These are phyloP conservation scores for Entomortierella lignicola DNA, from an alignment of 192 early-diverging fungal species.

Conservation along the genomic window DNA sequence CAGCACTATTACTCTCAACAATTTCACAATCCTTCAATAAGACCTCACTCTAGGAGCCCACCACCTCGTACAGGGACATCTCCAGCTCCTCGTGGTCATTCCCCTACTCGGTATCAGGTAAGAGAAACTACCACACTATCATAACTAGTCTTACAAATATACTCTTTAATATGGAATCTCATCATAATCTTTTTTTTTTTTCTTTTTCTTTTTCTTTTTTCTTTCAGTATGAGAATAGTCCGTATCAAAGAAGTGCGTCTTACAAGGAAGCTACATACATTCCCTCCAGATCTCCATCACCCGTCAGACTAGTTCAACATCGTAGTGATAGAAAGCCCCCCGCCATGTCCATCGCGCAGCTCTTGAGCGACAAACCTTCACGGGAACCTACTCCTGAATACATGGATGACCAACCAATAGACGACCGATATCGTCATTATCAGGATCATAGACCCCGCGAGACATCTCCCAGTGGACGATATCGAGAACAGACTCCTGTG, in stretches of 20 bases:
- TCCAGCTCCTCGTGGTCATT: conserved; percentile 18
- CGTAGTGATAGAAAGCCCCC: conserved; percentile 34
- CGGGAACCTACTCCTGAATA: conserved; percentile 28
- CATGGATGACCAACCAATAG: conserved; percentile 8
- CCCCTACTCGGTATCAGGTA: conserved; percentile 40
- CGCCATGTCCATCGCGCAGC: conserved; percentile 40
- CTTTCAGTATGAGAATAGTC: conserved; percentile 15
- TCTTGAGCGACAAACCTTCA: conserved; percentile 31
- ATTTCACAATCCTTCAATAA: conserved; percentile 19
- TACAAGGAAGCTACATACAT: conserved; percentile 37
- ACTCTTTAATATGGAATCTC: too few relatives aligned
- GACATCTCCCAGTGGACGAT: conserved; percentile 10
- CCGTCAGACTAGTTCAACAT: conserved; percentile 12
- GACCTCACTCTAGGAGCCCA: conserved; percentile 34
- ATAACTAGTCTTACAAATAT: too few relatives aligned
- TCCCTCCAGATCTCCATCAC: conserved; percentile 40
- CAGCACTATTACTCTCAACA: conserved; percentile 35
- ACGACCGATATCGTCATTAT: conserved; percentile 15
- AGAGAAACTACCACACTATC: too few relatives aligned
- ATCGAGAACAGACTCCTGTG: conserved; percentile 15
- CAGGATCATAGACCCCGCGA: conserved; percentile 21
- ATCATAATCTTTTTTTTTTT: neutral
- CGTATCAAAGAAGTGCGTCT: conserved; percentile 14
- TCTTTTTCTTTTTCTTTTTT: neutral
- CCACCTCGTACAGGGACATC: conserved; percentile 13